Evolutionary conservation across 2,329 filamentous ascomycete species (phyloP).

Genomic region (Apiospora rasikravindrae): DNA sequence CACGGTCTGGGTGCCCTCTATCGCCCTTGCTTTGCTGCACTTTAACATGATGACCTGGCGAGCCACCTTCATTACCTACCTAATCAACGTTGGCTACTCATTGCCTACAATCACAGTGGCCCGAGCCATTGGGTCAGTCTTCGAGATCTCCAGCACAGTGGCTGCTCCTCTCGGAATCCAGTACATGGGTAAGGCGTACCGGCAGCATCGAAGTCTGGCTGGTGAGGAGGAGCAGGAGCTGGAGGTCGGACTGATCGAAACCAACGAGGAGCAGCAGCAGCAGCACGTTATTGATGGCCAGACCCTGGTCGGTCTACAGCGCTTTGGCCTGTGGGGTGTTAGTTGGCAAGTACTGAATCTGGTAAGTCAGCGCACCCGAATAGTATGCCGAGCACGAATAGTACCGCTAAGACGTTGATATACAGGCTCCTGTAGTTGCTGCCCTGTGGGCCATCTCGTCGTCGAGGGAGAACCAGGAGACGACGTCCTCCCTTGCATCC

Average conservation of each 20-base stretch:
- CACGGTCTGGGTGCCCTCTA: constrained; percentile 48
- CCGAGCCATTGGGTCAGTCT: constrained; percentile 50
- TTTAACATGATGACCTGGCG: constrained; percentile 61
- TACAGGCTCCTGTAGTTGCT: constrained; percentile 39
- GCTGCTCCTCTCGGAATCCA: constrained; percentile 55
- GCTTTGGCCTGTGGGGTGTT: constrained; percentile 48
- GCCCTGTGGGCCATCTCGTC: constrained; percentile 39
- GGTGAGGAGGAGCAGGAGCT: constrained; percentile 35
- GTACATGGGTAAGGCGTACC: constrained; percentile 39
- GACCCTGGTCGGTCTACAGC: constrained; percentile 41
- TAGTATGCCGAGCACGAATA: background rate
- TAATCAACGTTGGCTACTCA: constrained; percentile 55
- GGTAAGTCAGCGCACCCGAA: constrained; percentile 33
- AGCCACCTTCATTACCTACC: constrained; percentile 60
- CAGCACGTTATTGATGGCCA: constrained; percentile 25
- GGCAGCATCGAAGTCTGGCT: constrained; percentile 24
- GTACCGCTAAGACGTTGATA: background rate
- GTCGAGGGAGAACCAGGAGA: constrained; percentile 23
- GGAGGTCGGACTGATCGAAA: constrained; percentile 24
- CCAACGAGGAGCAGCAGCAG: background rate
- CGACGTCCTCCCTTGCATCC: background rate
- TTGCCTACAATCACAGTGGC: constrained; percentile 52
- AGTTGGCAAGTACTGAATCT: constrained; percentile 46
- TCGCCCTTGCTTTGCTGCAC: constrained; percentile 56
- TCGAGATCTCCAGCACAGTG: constrained; percentile 49